Percentiles rank a stretch among this genome's conserved stretches.
These are phyloP conservation scores for Pleurostoma richardsiae DNA, from an alignment of 2,329 filamentous ascomycete genomes.

Conservation along the genomic window DNA sequence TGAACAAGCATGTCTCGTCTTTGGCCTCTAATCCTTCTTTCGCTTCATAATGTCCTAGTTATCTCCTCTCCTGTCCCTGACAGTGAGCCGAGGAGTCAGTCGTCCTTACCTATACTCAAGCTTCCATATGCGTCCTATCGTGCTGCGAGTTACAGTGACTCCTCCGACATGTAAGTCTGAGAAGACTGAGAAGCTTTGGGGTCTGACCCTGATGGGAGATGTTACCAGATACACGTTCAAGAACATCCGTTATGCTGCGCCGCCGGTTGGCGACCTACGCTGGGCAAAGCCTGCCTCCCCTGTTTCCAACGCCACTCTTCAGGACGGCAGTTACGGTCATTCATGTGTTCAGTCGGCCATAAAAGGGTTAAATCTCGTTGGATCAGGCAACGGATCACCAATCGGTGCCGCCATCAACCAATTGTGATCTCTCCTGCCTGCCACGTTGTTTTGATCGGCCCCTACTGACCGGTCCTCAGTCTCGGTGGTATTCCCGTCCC, in stretches of 20 bases:
- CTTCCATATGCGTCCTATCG: conserved; percentile 17
- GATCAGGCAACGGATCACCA: conserved; percentile 23
- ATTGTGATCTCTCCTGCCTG: conserved; percentile 15
- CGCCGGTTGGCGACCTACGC: conserved; percentile 11
- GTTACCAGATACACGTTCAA: conserved; percentile 10
- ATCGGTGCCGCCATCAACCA: conserved; percentile 25
- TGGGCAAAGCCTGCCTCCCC: conserved; percentile 13
- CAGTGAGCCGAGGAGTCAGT: conserved; percentile 8
- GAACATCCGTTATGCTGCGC: conserved; percentile 13
- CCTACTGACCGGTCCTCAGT: conserved; percentile 8
- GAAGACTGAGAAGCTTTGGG: background rate
- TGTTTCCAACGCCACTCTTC: conserved; percentile 12
- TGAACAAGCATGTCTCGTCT: background rate
- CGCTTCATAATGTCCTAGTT: background rate
- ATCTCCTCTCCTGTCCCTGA: conserved; percentile 7
- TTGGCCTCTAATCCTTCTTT: background rate
- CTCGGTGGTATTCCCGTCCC: conserved; percentile 24
- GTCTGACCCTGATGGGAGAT: background rate
- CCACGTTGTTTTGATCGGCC: background rate
- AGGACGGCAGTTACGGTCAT: conserved; percentile 18
- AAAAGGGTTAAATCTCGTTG: conserved; percentile 21
- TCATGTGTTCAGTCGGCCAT: conserved; percentile 17
- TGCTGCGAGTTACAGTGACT: conserved; percentile 12
- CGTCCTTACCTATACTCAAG: conserved; percentile 14
- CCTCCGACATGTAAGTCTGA: conserved; percentile 14